Conservation (phyloP, 305 asterid genomes). For the Rubia occidens region DNA sequence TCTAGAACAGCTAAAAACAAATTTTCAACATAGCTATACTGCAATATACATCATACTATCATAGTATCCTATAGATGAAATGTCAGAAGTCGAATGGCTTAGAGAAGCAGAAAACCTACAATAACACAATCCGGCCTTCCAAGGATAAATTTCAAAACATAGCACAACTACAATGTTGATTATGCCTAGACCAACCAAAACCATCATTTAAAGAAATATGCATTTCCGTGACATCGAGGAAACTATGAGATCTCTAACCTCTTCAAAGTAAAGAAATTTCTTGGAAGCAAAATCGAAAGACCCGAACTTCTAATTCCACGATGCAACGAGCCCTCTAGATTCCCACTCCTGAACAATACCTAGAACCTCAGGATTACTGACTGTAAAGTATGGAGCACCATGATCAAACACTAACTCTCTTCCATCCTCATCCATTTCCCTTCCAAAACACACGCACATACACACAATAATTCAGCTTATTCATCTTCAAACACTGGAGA, state of each 20-base stretch:
- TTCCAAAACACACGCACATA: slow-evolving; percentile 13
- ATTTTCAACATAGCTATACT: background rate
- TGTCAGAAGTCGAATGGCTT: background rate
- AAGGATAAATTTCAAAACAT: too few species aligned
- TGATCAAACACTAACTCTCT: slow-evolving; percentile 69
- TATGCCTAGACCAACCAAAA: too few species aligned
- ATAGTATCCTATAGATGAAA: background rate
- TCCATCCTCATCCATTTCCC: slow-evolving; percentile 71
- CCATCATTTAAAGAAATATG: background rate
- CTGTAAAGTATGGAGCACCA: slow-evolving; percentile 72
- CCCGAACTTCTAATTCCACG: slow-evolving; percentile 74
- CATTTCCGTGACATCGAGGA: background rate
- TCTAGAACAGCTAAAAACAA: too few species aligned
- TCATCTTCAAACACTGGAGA: background rate
- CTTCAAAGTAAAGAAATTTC: slow-evolving; percentile 37
- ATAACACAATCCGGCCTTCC: too few species aligned
- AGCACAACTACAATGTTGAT: too few species aligned
- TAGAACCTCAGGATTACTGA: slow-evolving; percentile 49
- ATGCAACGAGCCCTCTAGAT: slow-evolving; percentile 67
- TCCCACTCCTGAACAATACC: slow-evolving; percentile 61
- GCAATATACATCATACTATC: background rate
- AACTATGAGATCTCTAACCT: slow-evolving; percentile 32
- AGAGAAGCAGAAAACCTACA: background rate
- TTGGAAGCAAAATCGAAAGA: slow-evolving; percentile 60
- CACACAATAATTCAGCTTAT: background rate